Conservation (phyloP, 129 eudicot species). For the Flaveria robusta region DNA sequence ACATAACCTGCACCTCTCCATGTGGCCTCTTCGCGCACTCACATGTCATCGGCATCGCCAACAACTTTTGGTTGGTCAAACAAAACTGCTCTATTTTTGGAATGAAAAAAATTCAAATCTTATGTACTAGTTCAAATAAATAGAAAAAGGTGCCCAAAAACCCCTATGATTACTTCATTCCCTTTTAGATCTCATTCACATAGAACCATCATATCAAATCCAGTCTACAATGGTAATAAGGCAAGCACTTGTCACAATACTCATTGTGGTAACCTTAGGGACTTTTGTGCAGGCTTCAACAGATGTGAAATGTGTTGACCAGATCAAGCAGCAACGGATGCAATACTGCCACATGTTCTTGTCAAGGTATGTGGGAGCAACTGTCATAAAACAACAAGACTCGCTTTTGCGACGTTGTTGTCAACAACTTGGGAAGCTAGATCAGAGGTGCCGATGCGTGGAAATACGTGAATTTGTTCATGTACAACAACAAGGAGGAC, state of each 20-base stretch:
- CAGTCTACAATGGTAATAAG: conserved; percentile 18
- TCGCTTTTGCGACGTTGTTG: conserved; percentile 33
- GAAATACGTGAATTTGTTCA: conserved; percentile 32
- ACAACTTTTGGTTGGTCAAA: background rate
- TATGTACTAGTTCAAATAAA: background rate
- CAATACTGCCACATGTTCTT: conserved; percentile 34
- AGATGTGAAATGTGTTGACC: conserved; percentile 2
- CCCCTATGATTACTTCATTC: background rate
- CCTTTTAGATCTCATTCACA: background rate
- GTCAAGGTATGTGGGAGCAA: conserved; percentile 17
- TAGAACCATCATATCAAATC: background rate
- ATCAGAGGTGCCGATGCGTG: conserved; percentile 18
- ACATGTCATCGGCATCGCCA: background rate
- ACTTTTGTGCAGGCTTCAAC: conserved; percentile 19
- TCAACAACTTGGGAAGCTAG: conserved; percentile 31
- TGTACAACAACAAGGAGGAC: conserved; percentile 24
- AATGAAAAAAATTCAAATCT: background rate
- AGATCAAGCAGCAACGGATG: conserved; percentile 20
- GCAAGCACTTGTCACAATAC: background rate
- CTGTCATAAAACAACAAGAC: conserved; percentile 7
- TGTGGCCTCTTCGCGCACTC: background rate
- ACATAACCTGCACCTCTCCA: background rate
- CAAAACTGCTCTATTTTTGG: background rate
- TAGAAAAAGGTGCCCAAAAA: background rate
- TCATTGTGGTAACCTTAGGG: conserved; percentile 13